Percentiles rank a stretch among this genome's conserved stretches.
Conservation (phyloP, 805 yeast genomes). For the Isabelozyma gotoi region DNA sequence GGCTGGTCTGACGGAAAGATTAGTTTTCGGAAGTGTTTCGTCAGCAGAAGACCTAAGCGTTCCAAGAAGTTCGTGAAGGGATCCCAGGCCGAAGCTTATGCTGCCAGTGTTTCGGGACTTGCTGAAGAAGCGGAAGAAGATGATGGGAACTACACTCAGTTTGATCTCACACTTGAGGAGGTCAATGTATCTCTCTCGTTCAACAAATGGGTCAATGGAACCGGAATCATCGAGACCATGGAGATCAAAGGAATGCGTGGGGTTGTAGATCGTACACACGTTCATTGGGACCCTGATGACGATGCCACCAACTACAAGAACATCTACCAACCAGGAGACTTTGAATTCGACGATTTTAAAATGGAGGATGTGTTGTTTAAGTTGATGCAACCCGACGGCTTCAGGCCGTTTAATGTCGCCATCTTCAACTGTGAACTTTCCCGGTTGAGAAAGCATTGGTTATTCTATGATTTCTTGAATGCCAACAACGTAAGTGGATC, state of each 20-base stretch:
- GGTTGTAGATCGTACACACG: conserved; percentile 86
- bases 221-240: conserved; percentile 76
- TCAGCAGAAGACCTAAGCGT: conserved; percentile 76
- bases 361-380: conserved; percentile 86
- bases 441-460: conserved; percentile 85
- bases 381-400: conserved; percentile 74
- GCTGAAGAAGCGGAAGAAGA: conserved; percentile 42
- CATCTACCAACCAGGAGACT: conserved; percentile 80
- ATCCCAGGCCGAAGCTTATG: conserved; percentile 69
- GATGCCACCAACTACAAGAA: conserved; percentile 81
- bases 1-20: conserved; percentile 90
- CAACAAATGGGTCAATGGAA: conserved; percentile 85
- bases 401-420: conserved; percentile 83
- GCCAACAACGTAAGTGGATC: conserved; percentile 87
- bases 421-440: conserved; percentile 85
- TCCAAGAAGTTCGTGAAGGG: conserved; percentile 61
- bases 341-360: conserved; percentile 80
- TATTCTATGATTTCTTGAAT: conserved; percentile 81
- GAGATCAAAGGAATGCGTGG: conserved; percentile 88
- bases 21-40: conserved; percentile 79
- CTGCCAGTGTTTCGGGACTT: conserved; percentile 39
- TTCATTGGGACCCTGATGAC: conserved; percentile 76
- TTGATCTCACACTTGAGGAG: conserved; percentile 85
- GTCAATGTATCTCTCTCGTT: conserved; percentile 79
- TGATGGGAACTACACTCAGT: conserved; percentile 96